phyloP scores from a whole-genome alignment of 2,329 filamentous ascomycete genomes.

The Ascochyta koolunga region DNA sequence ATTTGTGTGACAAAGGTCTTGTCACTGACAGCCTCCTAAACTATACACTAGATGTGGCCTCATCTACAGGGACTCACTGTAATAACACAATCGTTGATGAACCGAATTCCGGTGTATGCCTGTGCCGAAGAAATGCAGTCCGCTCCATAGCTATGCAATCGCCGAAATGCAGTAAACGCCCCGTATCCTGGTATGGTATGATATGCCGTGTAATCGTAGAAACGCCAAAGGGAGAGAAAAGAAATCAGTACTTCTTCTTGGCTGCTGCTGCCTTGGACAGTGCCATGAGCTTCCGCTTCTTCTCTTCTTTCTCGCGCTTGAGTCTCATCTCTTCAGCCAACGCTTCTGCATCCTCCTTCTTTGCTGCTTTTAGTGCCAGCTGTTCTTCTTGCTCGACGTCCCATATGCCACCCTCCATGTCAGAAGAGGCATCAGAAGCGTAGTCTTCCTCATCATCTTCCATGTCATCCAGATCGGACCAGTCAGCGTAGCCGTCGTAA shows the following conservation, averaged over 20 bases:
- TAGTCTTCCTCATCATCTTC: slow-evolving; percentile 66
- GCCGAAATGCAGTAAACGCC: slow-evolving; percentile 33
- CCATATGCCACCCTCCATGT: slow-evolving; percentile 78
- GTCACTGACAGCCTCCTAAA: slow-evolving; percentile 14
- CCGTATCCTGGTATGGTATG: slow-evolving; percentile 21
- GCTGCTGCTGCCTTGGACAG: slow-evolving; percentile 38
- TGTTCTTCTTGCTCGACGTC: slow-evolving; percentile 77
- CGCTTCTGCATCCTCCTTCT: slow-evolving; percentile 70
- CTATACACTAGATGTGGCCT: slow-evolving; percentile 26
- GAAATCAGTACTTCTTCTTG: slow-evolving; percentile 39
- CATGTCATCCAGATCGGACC: slow-evolving; percentile 49
- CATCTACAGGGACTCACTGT: slow-evolving; percentile 23
- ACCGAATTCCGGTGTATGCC: slow-evolving; percentile 22
- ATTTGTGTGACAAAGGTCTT: slow-evolving; percentile 4
- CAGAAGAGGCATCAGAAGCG: slow-evolving; percentile 70
- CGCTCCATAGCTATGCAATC: slow-evolving; percentile 43
- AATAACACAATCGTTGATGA: slow-evolving; percentile 27
- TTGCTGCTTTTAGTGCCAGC: slow-evolving; percentile 65
- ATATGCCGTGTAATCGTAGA: slow-evolving; percentile 38
- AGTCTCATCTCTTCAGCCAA: slow-evolving; percentile 60
- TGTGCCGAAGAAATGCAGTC: slow-evolving; percentile 23
- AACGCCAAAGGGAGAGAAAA: slow-evolving; percentile 29
- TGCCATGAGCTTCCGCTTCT: slow-evolving; percentile 41
- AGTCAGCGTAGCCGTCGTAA: slow-evolving; percentile 47
- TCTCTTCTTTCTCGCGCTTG: slow-evolving; percentile 45